Percentiles rank a stretch among this genome's conserved stretches.
These are phyloP conservation scores for Nicotiana paniculata DNA, from an alignment of 257 asterid species.

Conservation along the genomic window DNA sequence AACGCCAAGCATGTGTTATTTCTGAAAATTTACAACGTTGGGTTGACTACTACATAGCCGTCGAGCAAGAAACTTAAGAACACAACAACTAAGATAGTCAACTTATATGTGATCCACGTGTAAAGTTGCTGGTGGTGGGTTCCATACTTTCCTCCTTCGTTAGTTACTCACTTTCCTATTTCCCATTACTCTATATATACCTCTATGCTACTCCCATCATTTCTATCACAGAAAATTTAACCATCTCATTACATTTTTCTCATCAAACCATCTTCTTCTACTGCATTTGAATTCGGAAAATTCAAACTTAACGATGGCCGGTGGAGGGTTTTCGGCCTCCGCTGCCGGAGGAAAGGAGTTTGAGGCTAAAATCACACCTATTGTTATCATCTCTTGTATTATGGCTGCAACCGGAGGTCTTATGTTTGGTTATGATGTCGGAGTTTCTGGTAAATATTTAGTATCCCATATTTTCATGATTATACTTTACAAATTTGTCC, in stretches of 20 bases:
- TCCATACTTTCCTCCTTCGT: background rate
- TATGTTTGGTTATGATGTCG: slow-evolving; percentile 82
- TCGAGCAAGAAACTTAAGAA: slow-evolving; percentile 17
- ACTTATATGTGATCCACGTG: slow-evolving; percentile 32
- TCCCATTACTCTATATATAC: slow-evolving; percentile 4
- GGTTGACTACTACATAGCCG: slow-evolving; percentile 34
- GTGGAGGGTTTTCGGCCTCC: slow-evolving; percentile 56
- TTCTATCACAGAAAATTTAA: slow-evolving; percentile 6
- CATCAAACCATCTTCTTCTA: background rate
- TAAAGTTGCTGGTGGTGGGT: slow-evolving; percentile 13
- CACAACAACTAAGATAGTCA: background rate
- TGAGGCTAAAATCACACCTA: slow-evolving; percentile 79
- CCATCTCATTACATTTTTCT: background rate
- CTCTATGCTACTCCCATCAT: background rate
- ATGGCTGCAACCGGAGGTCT: slow-evolving; percentile 91
- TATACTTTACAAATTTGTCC: background rate
- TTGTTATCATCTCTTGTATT: slow-evolving; percentile 68
- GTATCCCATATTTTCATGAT: too few relatives aligned
- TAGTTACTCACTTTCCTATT: background rate
- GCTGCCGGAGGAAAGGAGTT: slow-evolving; percentile 46
- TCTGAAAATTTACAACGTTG: slow-evolving; percentile 2
- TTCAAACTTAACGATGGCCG: slow-evolving; percentile 38
- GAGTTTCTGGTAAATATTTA: slow-evolving; percentile 49
- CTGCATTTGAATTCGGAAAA: background rate
- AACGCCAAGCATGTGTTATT: too few relatives aligned